Evolutionary conservation across 345 rosid species (phyloP).

Genomic region (Hirschfeldia incana): DNA sequence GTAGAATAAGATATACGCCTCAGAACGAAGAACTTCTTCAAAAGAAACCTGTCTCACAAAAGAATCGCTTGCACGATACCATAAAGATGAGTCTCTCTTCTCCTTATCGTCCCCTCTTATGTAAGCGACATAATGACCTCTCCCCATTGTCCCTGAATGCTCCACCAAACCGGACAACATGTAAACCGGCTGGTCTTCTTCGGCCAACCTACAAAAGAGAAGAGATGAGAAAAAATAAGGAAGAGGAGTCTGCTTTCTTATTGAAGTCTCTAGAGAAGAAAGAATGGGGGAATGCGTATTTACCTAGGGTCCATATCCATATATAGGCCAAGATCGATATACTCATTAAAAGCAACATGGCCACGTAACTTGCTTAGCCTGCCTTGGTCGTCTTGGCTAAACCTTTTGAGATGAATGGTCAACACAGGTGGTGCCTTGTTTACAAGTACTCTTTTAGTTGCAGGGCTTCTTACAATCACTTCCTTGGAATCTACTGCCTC

Average conservation of each 20-base stretch:
- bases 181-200: constrained; percentile 46
- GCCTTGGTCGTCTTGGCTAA: constrained; percentile 86
- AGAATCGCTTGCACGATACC: constrained; percentile 76
- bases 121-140: constrained; percentile 90
- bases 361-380: constrained; percentile 88
- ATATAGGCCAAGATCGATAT: constrained; percentile 67
- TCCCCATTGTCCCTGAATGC: constrained; percentile 83
- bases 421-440: constrained; percentile 76
- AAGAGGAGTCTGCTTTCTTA: neutral
- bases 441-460: constrained; percentile 76
- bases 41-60: constrained; percentile 57
- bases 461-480: constrained; percentile 72
- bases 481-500: constrained; percentile 41
- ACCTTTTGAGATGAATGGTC: constrained; percentile 90
- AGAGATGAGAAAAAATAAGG: neutral
- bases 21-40: constrained; percentile 71
- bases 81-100: constrained; percentile 27
- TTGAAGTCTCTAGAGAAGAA: neutral
- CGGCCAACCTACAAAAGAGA: constrained; percentile 43
- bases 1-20: constrained; percentile 90
- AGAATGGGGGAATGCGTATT: constrained; percentile 4
- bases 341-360: constrained; percentile 69
- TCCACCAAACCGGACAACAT: constrained; percentile 78
- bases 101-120: constrained; percentile 49
- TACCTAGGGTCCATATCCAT: constrained; percentile 89